Conservation (phyloP, 192 early-diverging fungal species). For the Coemansia umbellata region DNA sequence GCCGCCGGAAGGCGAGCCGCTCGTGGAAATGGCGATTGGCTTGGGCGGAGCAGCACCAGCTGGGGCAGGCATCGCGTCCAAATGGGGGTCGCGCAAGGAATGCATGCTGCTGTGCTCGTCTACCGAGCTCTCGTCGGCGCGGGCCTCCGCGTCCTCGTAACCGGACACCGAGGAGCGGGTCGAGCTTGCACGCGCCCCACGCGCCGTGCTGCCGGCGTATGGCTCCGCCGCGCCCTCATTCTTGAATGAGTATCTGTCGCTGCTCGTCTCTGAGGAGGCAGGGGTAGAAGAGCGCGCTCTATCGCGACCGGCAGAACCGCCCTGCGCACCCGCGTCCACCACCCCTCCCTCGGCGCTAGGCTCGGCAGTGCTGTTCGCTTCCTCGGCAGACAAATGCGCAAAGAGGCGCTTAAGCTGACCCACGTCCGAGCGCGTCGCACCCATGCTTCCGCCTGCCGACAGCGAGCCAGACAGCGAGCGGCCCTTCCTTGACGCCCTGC, state of each 20-base stretch:
- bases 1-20: not conserved
- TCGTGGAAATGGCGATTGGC: constrained; percentile 1
- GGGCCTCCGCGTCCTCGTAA: not conserved
- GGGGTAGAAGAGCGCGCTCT: not conserved
- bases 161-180: not conserved
- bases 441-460: not conserved
- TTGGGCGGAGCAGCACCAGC: not conserved
- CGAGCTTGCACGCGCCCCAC: not conserved
- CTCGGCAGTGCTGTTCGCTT: not conserved
- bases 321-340: no score
- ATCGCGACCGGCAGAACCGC: no score
- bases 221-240: not conserved
- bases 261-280: constrained; percentile 19
- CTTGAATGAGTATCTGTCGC: constrained; percentile 37
- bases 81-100: constrained; percentile 34
- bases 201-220: not conserved
- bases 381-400: constrained; percentile 5
- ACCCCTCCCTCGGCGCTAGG: no score
- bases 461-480: constrained; percentile 13
- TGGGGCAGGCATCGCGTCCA: constrained; percentile 5
- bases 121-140: not conserved
- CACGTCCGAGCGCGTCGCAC: constrained; percentile 8
- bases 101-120: constrained; percentile 33
- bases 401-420: constrained; percentile 51
- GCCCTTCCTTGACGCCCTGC: constrained; percentile 14